A percentile compares a stretch with the other conserved stretches of the same genome.
phyloP scores from a whole-genome alignment of 441 rosid genomes.

The Pelargonium citronellum region DNA sequence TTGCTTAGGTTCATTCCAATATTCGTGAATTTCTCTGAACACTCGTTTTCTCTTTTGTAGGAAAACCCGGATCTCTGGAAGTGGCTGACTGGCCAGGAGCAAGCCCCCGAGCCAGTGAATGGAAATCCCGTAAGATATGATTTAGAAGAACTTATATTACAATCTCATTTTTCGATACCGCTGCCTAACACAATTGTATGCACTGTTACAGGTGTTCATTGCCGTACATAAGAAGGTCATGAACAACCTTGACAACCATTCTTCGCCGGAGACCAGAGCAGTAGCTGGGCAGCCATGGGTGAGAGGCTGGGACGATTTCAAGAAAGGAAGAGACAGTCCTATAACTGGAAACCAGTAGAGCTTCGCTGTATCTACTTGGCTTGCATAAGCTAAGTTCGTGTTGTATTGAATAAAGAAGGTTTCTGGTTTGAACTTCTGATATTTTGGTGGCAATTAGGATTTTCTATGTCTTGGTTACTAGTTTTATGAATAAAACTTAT shows the following conservation, averaged over 20 bases:
- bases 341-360: constrained; percentile 54
- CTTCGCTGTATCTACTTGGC: neutral
- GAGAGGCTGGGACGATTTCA: constrained; percentile 71
- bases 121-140: constrained; percentile 53
- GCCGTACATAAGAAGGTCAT: constrained; percentile 56
- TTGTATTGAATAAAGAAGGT: neutral
- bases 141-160: neutral
- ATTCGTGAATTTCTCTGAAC: too few relatives aligned
- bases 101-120: constrained; percentile 65
- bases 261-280: constrained; percentile 54
- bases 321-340: constrained; percentile 46
- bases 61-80: constrained; percentile 95
- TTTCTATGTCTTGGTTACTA: too few relatives aligned
- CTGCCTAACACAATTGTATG: neutral
- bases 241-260: constrained; percentile 49
- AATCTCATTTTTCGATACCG: too few relatives aligned
- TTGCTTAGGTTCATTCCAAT: too few relatives aligned
- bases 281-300: constrained; percentile 63
- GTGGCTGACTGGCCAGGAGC: constrained; percentile 84
- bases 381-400: neutral
- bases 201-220: constrained; percentile 51
- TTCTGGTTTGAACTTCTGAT: neutral
- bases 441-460: too few relatives aligned
- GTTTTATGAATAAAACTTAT: too few relatives aligned
- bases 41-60: constrained; percentile 29